Evolutionary conservation across 1,284 basidiomycete species (phyloP).

Genomic region (Papiliotrema flavescens): DNA sequence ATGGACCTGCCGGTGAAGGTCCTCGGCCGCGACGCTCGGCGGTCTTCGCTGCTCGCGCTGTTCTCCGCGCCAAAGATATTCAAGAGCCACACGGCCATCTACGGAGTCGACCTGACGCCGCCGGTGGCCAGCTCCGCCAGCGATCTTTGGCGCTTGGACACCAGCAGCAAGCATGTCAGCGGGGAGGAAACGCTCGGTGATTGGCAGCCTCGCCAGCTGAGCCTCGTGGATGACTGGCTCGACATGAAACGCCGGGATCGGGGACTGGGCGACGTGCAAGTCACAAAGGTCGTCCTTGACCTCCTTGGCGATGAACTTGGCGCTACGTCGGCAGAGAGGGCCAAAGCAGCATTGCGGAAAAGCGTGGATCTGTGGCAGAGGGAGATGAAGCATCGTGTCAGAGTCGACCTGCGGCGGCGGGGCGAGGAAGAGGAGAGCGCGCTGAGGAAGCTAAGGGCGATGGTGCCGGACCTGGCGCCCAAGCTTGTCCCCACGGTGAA

Average conservation of each 20-base stretch:
- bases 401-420: constrained; percentile 56
- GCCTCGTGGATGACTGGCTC: constrained; percentile 79
- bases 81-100: constrained; percentile 58
- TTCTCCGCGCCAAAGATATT: constrained; percentile 68
- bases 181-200: constrained; percentile 76
- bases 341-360: constrained; percentile 60
- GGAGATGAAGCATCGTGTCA: constrained; percentile 67
- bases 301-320: constrained; percentile 20
- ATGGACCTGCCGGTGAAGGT: constrained; percentile 87
- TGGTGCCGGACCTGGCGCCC: constrained; percentile 47
- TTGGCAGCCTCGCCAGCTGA: constrained; percentile 85
- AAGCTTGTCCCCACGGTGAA: constrained; percentile 51
- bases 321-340: constrained; percentile 59
- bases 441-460: constrained; percentile 52
- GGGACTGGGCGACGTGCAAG: constrained; percentile 81
- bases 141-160: constrained; percentile 93
- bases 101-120: constrained; percentile 74
- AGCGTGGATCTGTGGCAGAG: constrained; percentile 76
- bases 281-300: constrained; percentile 71
- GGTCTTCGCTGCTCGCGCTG: constrained; percentile 70
- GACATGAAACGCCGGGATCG: constrained; percentile 66
- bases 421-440: constrained; percentile 51
- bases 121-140: constrained; percentile 78
- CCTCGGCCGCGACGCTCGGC: constrained; percentile 73
- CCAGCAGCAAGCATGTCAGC: constrained; percentile 85